Evolutionary conservation across 768 basidiomycete species (phyloP), one percentile per base, ranked within the genome.

Genomic region (Stropharia rugosoannulata): DNA sequence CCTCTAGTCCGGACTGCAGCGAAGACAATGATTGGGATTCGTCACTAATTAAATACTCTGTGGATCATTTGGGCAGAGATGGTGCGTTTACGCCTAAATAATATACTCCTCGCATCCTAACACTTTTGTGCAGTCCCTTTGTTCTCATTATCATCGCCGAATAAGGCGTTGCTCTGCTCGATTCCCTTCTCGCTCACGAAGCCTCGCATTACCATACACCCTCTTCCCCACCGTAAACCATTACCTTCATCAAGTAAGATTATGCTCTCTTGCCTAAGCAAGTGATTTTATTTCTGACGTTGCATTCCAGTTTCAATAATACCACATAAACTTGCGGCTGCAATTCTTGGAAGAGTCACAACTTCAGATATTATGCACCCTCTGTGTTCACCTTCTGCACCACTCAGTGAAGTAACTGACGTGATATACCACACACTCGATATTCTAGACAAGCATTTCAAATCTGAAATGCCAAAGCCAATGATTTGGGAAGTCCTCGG

Each of bases 341-440:
- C 85, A 11, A 73, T 89, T 44, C 73, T 80, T 27, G 76, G 80
- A 2, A 76, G 80, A 44, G 74, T 69, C 54, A 77, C 81, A n/a
- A 72, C 83, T 29, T 71, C 80, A 9, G 90, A 92, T 63, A 68
- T 90, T 36, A 74, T 79, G 18, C 86, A 87, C 63, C 59, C 75
- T 22, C 72, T 92, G 32, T 73, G 82, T 6, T 65, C 69, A 27
- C 71, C 77, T 15, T 66, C 75, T 2, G 66, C 75, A 5, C 61
- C 80, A 0, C 59, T 77, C 32, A 63, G 74, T 13, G 74, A 77
- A n/a, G 70, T 81, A 7, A 69, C 74, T 40, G 75, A 79, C 37
- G 73, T 78, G 9, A 60, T 92, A 37, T 75, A 69, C 58, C 76
- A 77, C 29, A 68, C 78, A 2, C 73, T 84, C 58, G 60, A 68